Percentiles rank a stretch among this genome's conserved stretches.
Conservation (phyloP, 192 early-diverging fungal species). For the Paraglomus brasilianum region DNA sequence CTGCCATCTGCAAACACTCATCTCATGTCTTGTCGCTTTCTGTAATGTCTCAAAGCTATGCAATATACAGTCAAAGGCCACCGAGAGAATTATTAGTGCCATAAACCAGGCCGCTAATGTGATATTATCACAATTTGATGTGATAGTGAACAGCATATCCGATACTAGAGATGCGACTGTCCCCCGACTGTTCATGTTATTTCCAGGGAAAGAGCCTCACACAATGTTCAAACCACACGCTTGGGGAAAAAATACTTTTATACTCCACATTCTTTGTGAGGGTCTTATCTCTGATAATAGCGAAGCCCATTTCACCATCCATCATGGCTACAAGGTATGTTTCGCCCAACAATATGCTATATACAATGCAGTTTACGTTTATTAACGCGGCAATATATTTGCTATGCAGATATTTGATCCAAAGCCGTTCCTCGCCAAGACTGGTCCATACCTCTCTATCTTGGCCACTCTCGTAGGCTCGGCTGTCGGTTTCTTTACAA, state of each 20-base stretch:
- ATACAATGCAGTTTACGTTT: too few relatives aligned
- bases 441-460: neutral
- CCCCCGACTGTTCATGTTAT: slow-evolving; percentile 38
- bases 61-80: too few relatives aligned
- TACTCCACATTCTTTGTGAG: neutral
- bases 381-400: too few relatives aligned
- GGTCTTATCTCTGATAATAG: neutral
- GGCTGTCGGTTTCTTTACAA: neutral
- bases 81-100: neutral
- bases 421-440: neutral
- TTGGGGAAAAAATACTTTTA: neutral
- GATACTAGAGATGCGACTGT: neutral
- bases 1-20: too few relatives aligned
- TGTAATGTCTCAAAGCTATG: too few relatives aligned
- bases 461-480: neutral
- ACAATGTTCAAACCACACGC: neutral
- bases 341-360: too few relatives aligned
- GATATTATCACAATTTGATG: neutral
- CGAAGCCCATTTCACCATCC: neutral
- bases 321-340: neutral
- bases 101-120: neutral
- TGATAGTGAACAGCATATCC: neutral
- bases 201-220: slow-evolving; percentile 8
- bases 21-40: too few relatives aligned
- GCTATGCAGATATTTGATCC: neutral